Evolutionary conservation across 345 rosid genomes (phyloP), one percentile per base, ranked within the genome.

Genomic region (Mallotus nudiflorus): DNA sequence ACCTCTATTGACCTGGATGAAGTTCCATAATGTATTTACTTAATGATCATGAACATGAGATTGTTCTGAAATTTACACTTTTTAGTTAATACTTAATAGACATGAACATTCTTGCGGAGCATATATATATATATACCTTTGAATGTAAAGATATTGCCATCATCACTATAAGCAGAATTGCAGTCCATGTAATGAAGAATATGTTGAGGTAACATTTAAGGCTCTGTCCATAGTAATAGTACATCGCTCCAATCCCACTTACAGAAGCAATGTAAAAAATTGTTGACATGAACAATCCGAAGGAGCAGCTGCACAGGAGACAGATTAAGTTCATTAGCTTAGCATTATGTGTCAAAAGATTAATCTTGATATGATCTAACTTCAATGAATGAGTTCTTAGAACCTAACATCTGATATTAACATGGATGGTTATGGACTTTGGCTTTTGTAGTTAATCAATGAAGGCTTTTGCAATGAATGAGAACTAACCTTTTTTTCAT

Each of bases 121-220:
- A 9, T 4, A 39, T 39, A 4, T 4, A 9, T 39, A 39, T 4
- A 29, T 66, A 31, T 85, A 89, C 98, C 96, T 79, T 88, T 53
- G 96, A 85, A 70, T 88, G 87, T 49, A 91, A 74, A 27, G 97
- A 89, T 69, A 88, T 76, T 58, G 82, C 88, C 89, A 89, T 80
- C 88, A 91, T 89, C 50, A 85, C 81, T 57, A 80, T n/a, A 25
- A 91, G 82, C 74, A 93, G 83, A 75, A 91, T 24, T 15, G 82
- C 80, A 27, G 98, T 93, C 85, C 86, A 91, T 18, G 90, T 72
- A 70, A 93, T 86, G 78, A 93, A 93, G 85, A 91, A 91, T 67
- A 91, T 83, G 81, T 93, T 91, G 77, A 91, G 91, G 55, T 72
- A 63, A 70, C 89, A 90, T 65, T 75, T 68, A 6, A 75, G 71